These are phyloP conservation scores for Diaporthe citriasiana DNA, from an alignment of 2,329 filamentous ascomycete species.

Conservation along the genomic window DNA sequence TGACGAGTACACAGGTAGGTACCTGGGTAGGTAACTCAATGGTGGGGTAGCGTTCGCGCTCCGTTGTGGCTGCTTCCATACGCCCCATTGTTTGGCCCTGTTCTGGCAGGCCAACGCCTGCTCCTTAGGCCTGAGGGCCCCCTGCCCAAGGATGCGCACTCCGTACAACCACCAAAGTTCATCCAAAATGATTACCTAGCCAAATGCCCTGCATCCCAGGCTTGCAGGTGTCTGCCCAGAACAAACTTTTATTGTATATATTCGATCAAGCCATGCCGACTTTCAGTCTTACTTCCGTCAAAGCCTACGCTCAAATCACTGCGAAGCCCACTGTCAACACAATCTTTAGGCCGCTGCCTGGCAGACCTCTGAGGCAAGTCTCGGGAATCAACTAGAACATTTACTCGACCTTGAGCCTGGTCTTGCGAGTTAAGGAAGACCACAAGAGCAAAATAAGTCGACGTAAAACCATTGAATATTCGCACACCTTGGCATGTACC, in stretches of 20 bases:
- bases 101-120: too few relatives aligned
- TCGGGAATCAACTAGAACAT: too few relatives aligned
- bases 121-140: too few relatives aligned
- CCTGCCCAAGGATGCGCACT: not conserved
- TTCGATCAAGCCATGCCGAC: not conserved
- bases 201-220: conserved; percentile 30
- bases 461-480: not conserved
- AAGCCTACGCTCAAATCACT: not conserved
- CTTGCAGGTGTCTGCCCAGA: too few relatives aligned
- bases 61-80: too few relatives aligned
- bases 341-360: not conserved
- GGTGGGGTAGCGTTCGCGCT: too few relatives aligned
- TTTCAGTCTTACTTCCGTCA: not conserved
- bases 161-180: conserved; percentile 7
- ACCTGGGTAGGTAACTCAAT: too few relatives aligned
- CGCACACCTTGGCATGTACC: not conserved
- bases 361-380: too few relatives aligned
- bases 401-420: not conserved
- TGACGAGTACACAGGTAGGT: too few relatives aligned
- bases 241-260: too few relatives aligned
- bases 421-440: not conserved
- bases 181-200: conserved; percentile 29
- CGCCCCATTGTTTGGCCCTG: too few relatives aligned
- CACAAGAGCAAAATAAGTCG: not conserved
- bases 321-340: not conserved